Conservation (phyloP, 805 yeast species). For the Kodamaea laetipori region DNA sequence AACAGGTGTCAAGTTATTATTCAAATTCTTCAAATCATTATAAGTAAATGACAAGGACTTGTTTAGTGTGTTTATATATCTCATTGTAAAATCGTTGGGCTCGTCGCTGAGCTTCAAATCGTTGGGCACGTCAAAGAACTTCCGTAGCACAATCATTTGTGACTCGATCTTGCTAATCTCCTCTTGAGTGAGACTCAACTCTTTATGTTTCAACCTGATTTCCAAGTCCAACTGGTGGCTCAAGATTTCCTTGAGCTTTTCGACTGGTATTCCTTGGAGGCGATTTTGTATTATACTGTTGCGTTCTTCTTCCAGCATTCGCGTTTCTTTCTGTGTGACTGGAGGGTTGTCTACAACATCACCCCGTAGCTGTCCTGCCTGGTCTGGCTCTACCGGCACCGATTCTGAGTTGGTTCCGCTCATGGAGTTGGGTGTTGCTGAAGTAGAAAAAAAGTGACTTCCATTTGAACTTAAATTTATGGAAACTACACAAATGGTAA, state of each 20-base stretch:
- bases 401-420: too few species aligned
- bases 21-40: conserved; percentile 25
- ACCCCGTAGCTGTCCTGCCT: too few species aligned
- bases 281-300: conserved; percentile 2
- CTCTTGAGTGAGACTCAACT: conserved; percentile 49
- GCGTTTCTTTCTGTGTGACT: neutral
- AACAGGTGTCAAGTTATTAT: conserved; percentile 11
- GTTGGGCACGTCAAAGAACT: conserved; percentile 45
- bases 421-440: too few species aligned
- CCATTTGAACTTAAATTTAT: too few species aligned
- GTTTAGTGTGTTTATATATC: conserved; percentile 41
- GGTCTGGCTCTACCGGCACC: too few species aligned
- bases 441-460: too few species aligned
- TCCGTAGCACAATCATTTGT: conserved; percentile 54
- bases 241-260: conserved; percentile 38
- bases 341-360: neutral
- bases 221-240: conserved; percentile 58
- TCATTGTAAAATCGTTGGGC: conserved; percentile 47
- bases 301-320: neutral
- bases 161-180: conserved; percentile 62
- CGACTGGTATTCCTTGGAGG: conserved; percentile 14
- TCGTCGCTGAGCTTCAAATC: conserved; percentile 42
- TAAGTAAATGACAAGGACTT: conserved; percentile 36
- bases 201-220: conserved; percentile 60
- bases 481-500: too few species aligned